A percentile compares a stretch with the other conserved stretches of the same genome.
These are phyloP conservation scores for Glarea lozoyensis DNA, from an alignment of 495 filamentous ascomycete species.

Conservation along the genomic window DNA sequence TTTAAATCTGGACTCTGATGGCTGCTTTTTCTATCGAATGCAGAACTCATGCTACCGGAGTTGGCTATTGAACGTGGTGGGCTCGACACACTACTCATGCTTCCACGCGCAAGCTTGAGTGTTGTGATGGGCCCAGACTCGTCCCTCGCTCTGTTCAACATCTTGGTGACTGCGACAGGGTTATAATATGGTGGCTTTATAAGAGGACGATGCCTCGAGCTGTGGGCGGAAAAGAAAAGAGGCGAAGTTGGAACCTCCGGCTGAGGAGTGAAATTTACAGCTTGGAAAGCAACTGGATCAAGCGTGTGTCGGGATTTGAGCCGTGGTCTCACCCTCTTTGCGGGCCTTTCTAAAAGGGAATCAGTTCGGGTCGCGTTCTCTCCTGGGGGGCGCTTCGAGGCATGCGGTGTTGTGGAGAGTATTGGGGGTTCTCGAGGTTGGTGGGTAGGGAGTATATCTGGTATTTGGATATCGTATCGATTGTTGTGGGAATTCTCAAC, in stretches of 20 bases:
- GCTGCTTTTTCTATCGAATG: conserved; percentile 28
- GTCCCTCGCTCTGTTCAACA: conserved; percentile 46
- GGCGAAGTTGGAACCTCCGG: conserved; percentile 33
- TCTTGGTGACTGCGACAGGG: conserved; percentile 44
- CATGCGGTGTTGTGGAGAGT: neutral
- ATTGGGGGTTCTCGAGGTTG: neutral
- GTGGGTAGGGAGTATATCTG: conserved; percentile 4
- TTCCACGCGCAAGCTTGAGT: conserved; percentile 52
- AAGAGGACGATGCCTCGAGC: conserved; percentile 31
- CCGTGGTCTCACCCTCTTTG: conserved; percentile 9
- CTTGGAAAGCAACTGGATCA: conserved; percentile 7
- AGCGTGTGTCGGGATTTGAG: conserved; percentile 13
- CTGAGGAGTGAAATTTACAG: neutral
- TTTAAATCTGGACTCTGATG: conserved; percentile 34
- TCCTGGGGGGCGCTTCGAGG: conserved; percentile 13
- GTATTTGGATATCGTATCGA: conserved; percentile 1
- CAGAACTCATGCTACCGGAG: conserved; percentile 35
- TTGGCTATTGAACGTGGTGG: conserved; percentile 40
- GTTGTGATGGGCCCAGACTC: conserved; percentile 49
- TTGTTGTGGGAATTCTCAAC: neutral
- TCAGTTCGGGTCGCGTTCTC: neutral
- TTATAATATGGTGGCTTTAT: conserved; percentile 46
- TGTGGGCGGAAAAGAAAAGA: conserved; percentile 51
- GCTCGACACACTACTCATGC: conserved; percentile 34
- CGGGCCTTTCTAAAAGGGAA: conserved; percentile 7